phyloP scores from a whole-genome alignment of 768 basidiomycete species.

The Leucocoprinus sp. region DNA sequence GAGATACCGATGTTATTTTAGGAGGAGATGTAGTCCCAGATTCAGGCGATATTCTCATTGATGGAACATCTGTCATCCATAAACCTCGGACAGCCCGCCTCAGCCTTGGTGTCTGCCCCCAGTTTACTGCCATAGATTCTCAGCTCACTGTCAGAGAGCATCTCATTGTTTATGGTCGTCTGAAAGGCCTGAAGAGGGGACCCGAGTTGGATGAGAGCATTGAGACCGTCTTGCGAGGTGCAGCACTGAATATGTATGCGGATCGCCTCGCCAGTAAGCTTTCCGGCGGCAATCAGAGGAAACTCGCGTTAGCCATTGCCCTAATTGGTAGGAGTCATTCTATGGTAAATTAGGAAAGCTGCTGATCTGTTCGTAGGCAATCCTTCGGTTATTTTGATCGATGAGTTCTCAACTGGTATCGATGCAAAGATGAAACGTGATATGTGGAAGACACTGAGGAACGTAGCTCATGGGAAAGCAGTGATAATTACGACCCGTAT shows the following conservation, averaged over 20 bases:
- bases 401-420: slow-evolving; percentile 78
- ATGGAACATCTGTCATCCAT: slow-evolving; percentile 56
- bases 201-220: slow-evolving; percentile 45
- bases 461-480: slow-evolving; percentile 58
- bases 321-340: slow-evolving; percentile 28
- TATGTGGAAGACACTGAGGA: slow-evolving; percentile 70
- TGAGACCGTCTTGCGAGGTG: slow-evolving; percentile 47
- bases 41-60: slow-evolving; percentile 60
- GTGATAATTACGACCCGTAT: slow-evolving; percentile 65
- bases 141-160: slow-evolving; percentile 77
- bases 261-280: slow-evolving; percentile 67
- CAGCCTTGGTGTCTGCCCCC: slow-evolving; percentile 74
- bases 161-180: slow-evolving; percentile 57
- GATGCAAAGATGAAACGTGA: slow-evolving; percentile 80
- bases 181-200: slow-evolving; percentile 56
- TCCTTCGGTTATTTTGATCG: slow-evolving; percentile 69
- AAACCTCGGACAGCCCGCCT: slow-evolving; percentile 57
- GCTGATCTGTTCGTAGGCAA: slow-evolving; percentile 38
- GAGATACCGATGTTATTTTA: slow-evolving; percentile 16
- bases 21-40: slow-evolving; percentile 66
- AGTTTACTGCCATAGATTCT: slow-evolving; percentile 76
- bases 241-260: slow-evolving; percentile 51
- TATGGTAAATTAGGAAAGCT: background rate
- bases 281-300: slow-evolving; percentile 75
- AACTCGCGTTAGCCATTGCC: slow-evolving; percentile 68